Evolutionary conservation across 1,284 basidiomycete species (phyloP), one percentile per base, ranked within the genome.

Genomic region (Pseudozyma hubeiensis): DNA sequence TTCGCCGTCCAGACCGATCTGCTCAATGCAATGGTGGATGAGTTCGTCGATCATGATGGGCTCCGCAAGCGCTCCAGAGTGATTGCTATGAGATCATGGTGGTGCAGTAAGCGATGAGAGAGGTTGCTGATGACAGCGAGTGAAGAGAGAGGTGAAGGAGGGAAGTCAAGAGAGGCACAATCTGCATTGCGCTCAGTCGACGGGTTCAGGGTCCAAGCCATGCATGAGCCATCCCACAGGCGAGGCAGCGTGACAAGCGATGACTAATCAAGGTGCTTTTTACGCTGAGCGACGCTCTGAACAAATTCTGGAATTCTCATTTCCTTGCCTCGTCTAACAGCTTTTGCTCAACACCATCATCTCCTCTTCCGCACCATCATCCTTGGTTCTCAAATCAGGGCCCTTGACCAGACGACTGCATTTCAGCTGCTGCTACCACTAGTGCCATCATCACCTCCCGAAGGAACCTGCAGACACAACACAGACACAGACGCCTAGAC

Each of bases 1-100:
- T 81, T 92, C 91, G n/a, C 92, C 91, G 69, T 93, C 91, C 81
- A 92, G 92, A 8, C 91, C 88, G 24, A 93, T 87, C 83, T 93
- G 90, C 56, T 90, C 89, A 40, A 92, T 86, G 81, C 90, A 90
- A 80, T 91, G 89, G 68, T 89, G 89, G 41, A 93, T 85, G 56
- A 93, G 89, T 73, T 91, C 89, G 83, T 92, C 92, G 89, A 92
- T 91, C 80, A 78, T 80, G 19, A 45, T 37, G 31, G 45, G 29
- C 30, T 46, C 33, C 24, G n/a, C 37, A 41, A 33, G 40, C 17
- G 33, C 8, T 45, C 24, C 29, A 9, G 16, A 11, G 24, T 40
- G 46, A 40, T 48, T 19, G 51, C 34, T 44, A 44, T 44, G 40
- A 17, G 40, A 3, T 53, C 19, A 37, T 44, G 40, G 13, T 45